Percentiles rank a stretch among this genome's conserved stretches.
phyloP scores from a whole-genome alignment of 805 yeast species.

The Ogataea paraovalis region DNA sequence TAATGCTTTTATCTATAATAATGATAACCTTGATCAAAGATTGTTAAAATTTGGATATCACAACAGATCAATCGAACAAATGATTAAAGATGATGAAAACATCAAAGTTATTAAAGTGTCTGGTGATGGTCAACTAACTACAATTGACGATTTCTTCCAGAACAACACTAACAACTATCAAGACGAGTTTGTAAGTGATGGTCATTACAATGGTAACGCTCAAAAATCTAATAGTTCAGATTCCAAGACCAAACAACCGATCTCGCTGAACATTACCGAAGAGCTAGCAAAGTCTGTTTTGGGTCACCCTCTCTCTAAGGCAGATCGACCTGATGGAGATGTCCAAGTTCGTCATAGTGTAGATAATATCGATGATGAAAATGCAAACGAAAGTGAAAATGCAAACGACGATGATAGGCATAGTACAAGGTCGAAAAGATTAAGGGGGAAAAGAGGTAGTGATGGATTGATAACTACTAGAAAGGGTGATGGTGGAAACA shows the following conservation, averaged over 20 bases:
- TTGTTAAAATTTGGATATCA: slow-evolving; percentile 21
- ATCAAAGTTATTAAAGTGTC: slow-evolving; percentile 26
- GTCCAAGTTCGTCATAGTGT: slow-evolving; percentile 6
- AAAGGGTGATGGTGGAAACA: background rate
- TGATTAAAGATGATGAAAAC: slow-evolving; percentile 32
- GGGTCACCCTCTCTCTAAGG: slow-evolving; percentile 10
- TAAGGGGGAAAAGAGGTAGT: slow-evolving; percentile 3
- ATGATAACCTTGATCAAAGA: background rate
- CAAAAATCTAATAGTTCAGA: background rate
- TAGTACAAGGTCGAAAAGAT: slow-evolving; percentile 3
- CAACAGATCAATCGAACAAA: slow-evolving; percentile 25
- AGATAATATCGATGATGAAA: slow-evolving; percentile 1
- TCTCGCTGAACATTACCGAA: slow-evolving; percentile 19
- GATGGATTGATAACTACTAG: background rate
- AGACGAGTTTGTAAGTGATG: background rate
- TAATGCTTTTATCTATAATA: background rate
- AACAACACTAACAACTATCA: slow-evolving; percentile 1
- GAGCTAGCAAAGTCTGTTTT: slow-evolving; percentile 27
- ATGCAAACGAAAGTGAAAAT: background rate
- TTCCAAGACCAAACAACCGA: background rate
- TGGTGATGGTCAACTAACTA: slow-evolving; percentile 25
- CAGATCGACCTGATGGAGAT: background rate
- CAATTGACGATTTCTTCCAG: slow-evolving; percentile 28
- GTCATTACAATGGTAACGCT: background rate
- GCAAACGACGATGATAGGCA: background rate